phyloP scores from a whole-genome alignment of 495 filamentous ascomycete species.

The Evernia prunastri region DNA sequence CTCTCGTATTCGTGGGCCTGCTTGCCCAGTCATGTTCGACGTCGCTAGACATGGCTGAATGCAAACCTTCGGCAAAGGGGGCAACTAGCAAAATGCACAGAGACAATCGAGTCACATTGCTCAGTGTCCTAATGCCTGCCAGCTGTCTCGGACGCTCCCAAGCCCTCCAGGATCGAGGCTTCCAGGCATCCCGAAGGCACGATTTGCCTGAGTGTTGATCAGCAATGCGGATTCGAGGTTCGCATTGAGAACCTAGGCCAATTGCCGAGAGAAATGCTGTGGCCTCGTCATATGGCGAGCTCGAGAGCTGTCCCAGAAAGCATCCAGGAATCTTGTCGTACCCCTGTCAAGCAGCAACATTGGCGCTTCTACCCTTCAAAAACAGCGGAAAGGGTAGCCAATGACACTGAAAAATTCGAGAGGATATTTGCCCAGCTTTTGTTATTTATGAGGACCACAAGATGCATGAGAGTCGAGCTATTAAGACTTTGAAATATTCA shows the following conservation, averaged over 20 bases:
- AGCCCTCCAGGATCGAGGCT: conserved; percentile 1
- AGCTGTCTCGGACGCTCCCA: background rate
- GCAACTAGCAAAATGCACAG: background rate
- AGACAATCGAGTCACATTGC: background rate
- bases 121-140: conserved; percentile 1
- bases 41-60: conserved; percentile 1
- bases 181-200: conserved; percentile 7
- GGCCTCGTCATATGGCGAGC: conserved; percentile 2
- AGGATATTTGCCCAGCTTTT: conserved; percentile 5
- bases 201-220: conserved; percentile 8
- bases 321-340: conserved; percentile 8
- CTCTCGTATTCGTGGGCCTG: background rate
- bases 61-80: conserved; percentile 1
- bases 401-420: background rate
- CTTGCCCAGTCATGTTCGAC: conserved; percentile 1
- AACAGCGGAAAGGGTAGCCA: background rate
- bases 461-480: background rate
- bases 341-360: conserved; percentile 8
- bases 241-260: background rate
- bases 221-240: background rate
- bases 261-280: background rate
- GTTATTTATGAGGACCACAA: background rate
- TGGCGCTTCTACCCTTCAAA: conserved; percentile 2
- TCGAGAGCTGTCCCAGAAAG: background rate
- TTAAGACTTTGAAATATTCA: background rate